Evolutionary conservation across 2,329 filamentous ascomycete genomes (phyloP).

Genomic region (Exophiala xenobiotica): DNA sequence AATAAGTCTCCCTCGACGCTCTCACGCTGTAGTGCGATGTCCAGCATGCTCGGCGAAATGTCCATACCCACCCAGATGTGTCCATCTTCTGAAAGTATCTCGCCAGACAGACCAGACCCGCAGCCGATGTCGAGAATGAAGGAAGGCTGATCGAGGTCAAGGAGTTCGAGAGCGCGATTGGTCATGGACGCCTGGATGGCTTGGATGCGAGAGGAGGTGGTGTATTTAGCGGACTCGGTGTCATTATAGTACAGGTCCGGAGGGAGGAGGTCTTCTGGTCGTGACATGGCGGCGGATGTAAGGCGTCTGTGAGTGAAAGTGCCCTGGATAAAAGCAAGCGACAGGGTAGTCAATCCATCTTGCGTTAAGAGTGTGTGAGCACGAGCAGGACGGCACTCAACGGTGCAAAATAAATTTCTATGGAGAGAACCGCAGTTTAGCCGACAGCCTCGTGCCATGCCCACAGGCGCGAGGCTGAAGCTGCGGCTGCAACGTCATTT

Average conservation of each 20-base stretch:
- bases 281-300: slow-evolving; percentile 71
- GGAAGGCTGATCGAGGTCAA: slow-evolving; percentile 74
- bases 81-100: slow-evolving; percentile 81
- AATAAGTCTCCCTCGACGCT: slow-evolving; percentile 94
- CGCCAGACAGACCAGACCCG: slow-evolving; percentile 88
- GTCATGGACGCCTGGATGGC: slow-evolving; percentile 96
- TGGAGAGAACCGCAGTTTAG: background rate
- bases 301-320: background rate
- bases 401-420: slow-evolving; percentile 1
- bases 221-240: slow-evolving; percentile 93
- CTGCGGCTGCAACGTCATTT: too few species aligned
- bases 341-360: background rate
- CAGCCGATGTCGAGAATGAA: slow-evolving; percentile 96
- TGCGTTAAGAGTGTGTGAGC: background rate
- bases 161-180: slow-evolving; percentile 84
- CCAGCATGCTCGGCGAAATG: slow-evolving; percentile 93
- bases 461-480: too few species aligned
- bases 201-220: slow-evolving; percentile 90
- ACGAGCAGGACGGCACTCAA: background rate
- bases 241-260: slow-evolving; percentile 98
- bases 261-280: slow-evolving; percentile 93
- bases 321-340: background rate
- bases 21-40: slow-evolving; percentile 76
- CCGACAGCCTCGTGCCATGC: background rate
- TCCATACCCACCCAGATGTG: slow-evolving; percentile 99